Percentiles rank a stretch among this genome's conserved stretches.
phyloP scores from a whole-genome alignment of 1,139 yeast species.

The Kodamaea sp. region DNA sequence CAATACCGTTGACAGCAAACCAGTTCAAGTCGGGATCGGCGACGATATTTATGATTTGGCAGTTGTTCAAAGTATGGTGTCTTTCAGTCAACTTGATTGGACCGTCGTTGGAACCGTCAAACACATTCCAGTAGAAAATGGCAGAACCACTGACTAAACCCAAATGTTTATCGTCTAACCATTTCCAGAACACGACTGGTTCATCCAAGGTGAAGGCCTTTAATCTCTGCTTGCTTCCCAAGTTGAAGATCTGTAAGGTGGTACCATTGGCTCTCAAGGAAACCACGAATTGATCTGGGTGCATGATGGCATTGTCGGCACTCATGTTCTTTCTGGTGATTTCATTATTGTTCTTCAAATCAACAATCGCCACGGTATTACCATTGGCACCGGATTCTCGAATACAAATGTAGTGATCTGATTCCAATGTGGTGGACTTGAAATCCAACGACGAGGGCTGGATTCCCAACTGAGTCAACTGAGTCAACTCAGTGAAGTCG shows the following conservation, averaged over 20 bases:
- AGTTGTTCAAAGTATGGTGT: conserved; percentile 74
- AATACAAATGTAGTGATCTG: conserved; percentile 86
- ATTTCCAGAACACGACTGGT: conserved; percentile 94
- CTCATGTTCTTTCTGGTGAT: conserved; percentile 87
- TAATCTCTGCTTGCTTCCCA: conserved; percentile 83
- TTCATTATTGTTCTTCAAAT: conserved; percentile 73
- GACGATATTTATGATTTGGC: conserved; percentile 90
- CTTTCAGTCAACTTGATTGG: conserved; percentile 82
- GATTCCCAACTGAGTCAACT: conserved; percentile 81
- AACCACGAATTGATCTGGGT: conserved; percentile 83
- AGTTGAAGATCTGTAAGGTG: conserved; percentile 89
- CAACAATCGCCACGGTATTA: conserved; percentile 90
- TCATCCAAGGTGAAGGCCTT: conserved; percentile 85
- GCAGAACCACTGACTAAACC: conserved; percentile 84
- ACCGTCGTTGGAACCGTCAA: conserved; percentile 75
- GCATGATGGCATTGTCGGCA: conserved; percentile 98
- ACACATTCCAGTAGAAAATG: conserved; percentile 79
- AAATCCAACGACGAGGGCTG: conserved; percentile 85
- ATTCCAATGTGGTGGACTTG: conserved; percentile 90
- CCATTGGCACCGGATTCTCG: conserved; percentile 78
- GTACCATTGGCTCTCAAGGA: conserved; percentile 96
- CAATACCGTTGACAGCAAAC: conserved; percentile 95
- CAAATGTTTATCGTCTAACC: conserved; percentile 73
- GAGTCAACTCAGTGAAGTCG: conserved; percentile 93
- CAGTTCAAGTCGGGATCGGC: conserved; percentile 82